Evolutionary conservation across 1,284 basidiomycete genomes (phyloP).

Genomic region (Lignosus rhinocerotis): DNA sequence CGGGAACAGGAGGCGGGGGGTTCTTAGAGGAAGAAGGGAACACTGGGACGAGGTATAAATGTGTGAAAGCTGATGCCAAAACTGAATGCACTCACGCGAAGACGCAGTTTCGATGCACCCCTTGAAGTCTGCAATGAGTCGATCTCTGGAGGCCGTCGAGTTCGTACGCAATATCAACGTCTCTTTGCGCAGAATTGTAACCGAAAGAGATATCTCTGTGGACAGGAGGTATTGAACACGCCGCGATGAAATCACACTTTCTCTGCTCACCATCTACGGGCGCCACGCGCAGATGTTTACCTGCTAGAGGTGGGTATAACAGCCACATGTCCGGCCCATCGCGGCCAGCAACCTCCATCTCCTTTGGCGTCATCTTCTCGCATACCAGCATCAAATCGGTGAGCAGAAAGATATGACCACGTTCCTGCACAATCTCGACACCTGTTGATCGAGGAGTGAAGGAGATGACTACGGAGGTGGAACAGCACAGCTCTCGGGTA

Average conservation of each 20-base stretch:
- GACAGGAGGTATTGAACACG: not conserved
- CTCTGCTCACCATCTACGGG: slow-evolving; percentile 52
- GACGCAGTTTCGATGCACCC: slow-evolving; percentile 86
- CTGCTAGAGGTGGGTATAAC: slow-evolving; percentile 93
- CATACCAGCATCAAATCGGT: slow-evolving; percentile 92
- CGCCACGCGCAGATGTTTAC: slow-evolving; percentile 84
- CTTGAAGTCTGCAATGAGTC: slow-evolving; percentile 72
- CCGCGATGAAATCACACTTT: not conserved
- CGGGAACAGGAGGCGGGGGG: slow-evolving; percentile 28
- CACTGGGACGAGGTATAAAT: slow-evolving; percentile 38
- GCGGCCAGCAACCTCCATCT: slow-evolving; percentile 49
- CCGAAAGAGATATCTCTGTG: slow-evolving; percentile 70
- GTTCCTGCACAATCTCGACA: slow-evolving; percentile 68
- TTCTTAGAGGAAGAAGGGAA: slow-evolving; percentile 55
- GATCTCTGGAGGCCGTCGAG: slow-evolving; percentile 64
- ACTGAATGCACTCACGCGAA: slow-evolving; percentile 53
- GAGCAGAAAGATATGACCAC: slow-evolving; percentile 87
- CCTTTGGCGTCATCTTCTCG: slow-evolving; percentile 75
- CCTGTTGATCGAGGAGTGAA: slow-evolving; percentile 81
- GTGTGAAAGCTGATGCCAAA: not conserved
- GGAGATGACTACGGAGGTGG: slow-evolving; percentile 73
- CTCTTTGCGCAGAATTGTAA: slow-evolving; percentile 91
- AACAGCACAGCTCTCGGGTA: slow-evolving; percentile 76
- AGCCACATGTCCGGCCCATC: slow-evolving; percentile 88
- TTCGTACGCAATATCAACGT: slow-evolving; percentile 69